Evolutionary conservation across 495 filamentous ascomycete species (phyloP), one percentile per base, ranked within the genome.

Genomic region (Talaromyces wortmannii): DNA sequence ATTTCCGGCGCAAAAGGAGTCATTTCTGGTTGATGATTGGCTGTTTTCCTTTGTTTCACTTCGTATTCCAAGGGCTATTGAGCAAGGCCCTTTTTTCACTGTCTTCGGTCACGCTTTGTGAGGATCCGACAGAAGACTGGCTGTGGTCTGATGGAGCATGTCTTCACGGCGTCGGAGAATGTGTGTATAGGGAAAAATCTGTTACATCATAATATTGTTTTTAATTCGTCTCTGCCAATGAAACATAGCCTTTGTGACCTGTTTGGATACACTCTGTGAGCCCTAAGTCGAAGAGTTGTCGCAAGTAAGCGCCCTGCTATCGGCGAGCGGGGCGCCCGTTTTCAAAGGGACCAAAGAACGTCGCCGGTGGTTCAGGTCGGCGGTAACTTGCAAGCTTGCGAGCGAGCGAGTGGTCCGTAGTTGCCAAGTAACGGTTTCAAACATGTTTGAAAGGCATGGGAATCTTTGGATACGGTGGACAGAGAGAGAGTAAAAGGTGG

Each of bases 241-340:
- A 46, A 53, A 46, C 13, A 12, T 23, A 45, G 2, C 23, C 32
- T 53, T 46, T 53, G 52, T 53, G 52, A 18, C 52, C 45, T 53
- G 50, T 53, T 46, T 53, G 52, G 32, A 42, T 46, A 32, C 17
- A 15, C 12, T 45, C 30, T 29, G 13, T 33, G n/a, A 17, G 10
- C 45, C 31, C 52, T 53, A 40, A 29, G 30, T 53, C 30, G 30
- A 15, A 31, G 52, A 53, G 36, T 53, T 40, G 52, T 53, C 32
- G 40, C 30, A 31, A n/a, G 43, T 53, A 53, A 53, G 52, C 52
- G 52, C 52, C 52, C 52, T 45, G 15, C 18, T 18, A 46, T 31
- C 40, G 36, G 30, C 15, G 18, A 53, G 52, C 52, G 52, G 52
- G 52, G 52, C 52, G 42, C n/a, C 31, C 30, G 30, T 17, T 45